Conservation (phyloP, 1,284 basidiomycete species). For the Spongispora temasekensis region DNA sequence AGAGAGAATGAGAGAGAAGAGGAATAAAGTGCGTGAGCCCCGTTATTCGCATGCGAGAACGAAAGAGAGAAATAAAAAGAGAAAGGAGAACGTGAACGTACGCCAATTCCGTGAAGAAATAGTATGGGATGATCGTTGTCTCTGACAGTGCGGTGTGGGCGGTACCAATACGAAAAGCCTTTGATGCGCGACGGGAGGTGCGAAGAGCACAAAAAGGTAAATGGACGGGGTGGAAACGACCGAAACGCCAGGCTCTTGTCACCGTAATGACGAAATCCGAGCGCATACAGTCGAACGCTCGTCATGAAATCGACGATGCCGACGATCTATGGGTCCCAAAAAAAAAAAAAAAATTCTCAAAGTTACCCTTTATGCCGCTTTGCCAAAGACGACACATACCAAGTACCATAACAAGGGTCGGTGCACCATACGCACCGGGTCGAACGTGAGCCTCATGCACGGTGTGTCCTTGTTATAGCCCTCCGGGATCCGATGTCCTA, state of each 20-base stretch:
- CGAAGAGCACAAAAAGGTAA: conserved; percentile 50
- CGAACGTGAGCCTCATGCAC: conserved; percentile 56
- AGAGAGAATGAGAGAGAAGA: neutral
- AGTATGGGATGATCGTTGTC: conserved; percentile 57
- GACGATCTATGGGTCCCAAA: conserved; percentile 49
- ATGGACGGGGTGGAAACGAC: conserved; percentile 56
- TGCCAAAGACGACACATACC: too few relatives aligned
- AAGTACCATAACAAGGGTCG: conserved; percentile 64
- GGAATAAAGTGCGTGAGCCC: too few relatives aligned
- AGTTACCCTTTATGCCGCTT: too few relatives aligned
- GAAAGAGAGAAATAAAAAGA: too few relatives aligned
- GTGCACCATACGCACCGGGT: conserved; percentile 54
- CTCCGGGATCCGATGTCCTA: conserved; percentile 41
- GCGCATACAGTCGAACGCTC: conserved; percentile 37
- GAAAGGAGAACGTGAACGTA: conserved; percentile 33
- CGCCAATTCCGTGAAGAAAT: conserved; percentile 68
- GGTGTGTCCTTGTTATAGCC: conserved; percentile 40
- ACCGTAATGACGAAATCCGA: conserved; percentile 58
- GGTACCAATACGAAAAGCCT: conserved; percentile 62
- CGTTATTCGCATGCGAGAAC: too few relatives aligned
- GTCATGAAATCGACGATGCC: conserved; percentile 49
- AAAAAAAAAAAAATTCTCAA: neutral
- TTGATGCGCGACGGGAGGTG: conserved; percentile 38
- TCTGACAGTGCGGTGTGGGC: conserved; percentile 49
- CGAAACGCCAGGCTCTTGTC: conserved; percentile 38